Conservation (phyloP, 2,329 filamentous ascomycete species). For the Fusarium luffae region DNA sequence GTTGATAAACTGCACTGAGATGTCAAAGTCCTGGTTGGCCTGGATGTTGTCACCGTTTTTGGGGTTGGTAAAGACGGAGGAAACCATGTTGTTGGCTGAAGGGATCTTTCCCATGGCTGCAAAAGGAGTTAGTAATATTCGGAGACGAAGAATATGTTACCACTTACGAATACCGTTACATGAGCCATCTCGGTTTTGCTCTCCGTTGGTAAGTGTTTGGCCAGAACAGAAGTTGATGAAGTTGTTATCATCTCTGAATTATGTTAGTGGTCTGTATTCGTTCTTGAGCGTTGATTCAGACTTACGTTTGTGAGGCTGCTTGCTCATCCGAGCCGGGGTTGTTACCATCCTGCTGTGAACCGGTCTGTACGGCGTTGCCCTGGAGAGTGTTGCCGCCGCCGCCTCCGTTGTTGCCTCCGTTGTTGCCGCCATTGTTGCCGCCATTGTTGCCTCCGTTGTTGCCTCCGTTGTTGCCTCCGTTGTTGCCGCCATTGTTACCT, state of each 20-base stretch:
- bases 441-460: slow-evolving; percentile 38
- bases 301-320: slow-evolving; percentile 64
- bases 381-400: slow-evolving; percentile 51
- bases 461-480: slow-evolving; percentile 42
- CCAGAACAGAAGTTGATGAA: slow-evolving; percentile 72
- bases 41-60: slow-evolving; percentile 61
- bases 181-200: slow-evolving; percentile 67
- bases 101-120: slow-evolving; percentile 71
- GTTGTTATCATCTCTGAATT: slow-evolving; percentile 65
- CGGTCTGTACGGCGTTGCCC: slow-evolving; percentile 60
- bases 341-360: slow-evolving; percentile 61
- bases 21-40: slow-evolving; percentile 62
- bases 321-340: slow-evolving; percentile 59
- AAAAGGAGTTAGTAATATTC: slow-evolving; percentile 27
- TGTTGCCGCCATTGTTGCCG: slow-evolving; percentile 34
- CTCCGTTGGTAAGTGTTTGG: slow-evolving; percentile 68
- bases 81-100: slow-evolving; percentile 65
- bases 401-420: slow-evolving; percentile 38
- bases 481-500: slow-evolving; percentile 43
- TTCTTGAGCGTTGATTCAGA: background rate
- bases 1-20: slow-evolving; percentile 64
- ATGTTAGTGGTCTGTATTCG: slow-evolving; percentile 16
- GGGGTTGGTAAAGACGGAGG: slow-evolving; percentile 65
- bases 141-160: background rate
- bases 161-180: slow-evolving; percentile 72